Percentiles rank a stretch among this genome's conserved stretches.
These are phyloP conservation scores for Aphanomyces euteiches DNA, from an alignment of 352 stramenopile genomes.

Conservation along the genomic window DNA sequence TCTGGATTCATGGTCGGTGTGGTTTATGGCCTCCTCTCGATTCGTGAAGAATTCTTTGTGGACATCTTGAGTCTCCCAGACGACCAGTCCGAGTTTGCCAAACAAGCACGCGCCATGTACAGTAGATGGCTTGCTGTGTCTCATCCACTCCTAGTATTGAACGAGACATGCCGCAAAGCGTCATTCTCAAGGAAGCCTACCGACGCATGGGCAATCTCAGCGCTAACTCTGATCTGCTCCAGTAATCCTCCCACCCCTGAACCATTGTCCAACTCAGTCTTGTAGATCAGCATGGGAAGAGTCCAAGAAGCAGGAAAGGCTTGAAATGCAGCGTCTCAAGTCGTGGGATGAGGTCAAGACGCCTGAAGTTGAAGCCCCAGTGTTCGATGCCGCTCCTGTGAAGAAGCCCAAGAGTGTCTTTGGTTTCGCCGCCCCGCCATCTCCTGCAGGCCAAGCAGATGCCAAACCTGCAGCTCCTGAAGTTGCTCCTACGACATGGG, in stretches of 20 bases:
- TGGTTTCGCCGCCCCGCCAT: constrained; percentile 38
- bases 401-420: constrained; percentile 27
- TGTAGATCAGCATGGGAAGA: constrained; percentile 29
- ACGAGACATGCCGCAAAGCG: constrained; percentile 25
- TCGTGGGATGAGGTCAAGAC: not conserved
- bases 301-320: constrained; percentile 13
- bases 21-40: constrained; percentile 64
- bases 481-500: constrained; percentile 60
- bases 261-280: no score
- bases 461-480: constrained; percentile 32
- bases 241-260: not conserved
- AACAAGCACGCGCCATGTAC: constrained; percentile 17
- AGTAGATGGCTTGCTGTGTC: not conserved
- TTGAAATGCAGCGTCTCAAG: not conserved
- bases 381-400: not conserved
- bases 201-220: constrained; percentile 26
- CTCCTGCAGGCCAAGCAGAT: constrained; percentile 45
- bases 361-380: not conserved
- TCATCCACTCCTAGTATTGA: constrained; percentile 14
- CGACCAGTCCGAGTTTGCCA: constrained; percentile 64
- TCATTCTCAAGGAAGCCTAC: constrained; percentile 29
- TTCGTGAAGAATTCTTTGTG: constrained; percentile 60
- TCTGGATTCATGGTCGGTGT: constrained; percentile 54
- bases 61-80: constrained; percentile 62
- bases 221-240: constrained; percentile 11